Base-by-base conservation (phyloP, 2,329 filamentous ascomycete genomes). In the Cladosporium sp. region DNA sequence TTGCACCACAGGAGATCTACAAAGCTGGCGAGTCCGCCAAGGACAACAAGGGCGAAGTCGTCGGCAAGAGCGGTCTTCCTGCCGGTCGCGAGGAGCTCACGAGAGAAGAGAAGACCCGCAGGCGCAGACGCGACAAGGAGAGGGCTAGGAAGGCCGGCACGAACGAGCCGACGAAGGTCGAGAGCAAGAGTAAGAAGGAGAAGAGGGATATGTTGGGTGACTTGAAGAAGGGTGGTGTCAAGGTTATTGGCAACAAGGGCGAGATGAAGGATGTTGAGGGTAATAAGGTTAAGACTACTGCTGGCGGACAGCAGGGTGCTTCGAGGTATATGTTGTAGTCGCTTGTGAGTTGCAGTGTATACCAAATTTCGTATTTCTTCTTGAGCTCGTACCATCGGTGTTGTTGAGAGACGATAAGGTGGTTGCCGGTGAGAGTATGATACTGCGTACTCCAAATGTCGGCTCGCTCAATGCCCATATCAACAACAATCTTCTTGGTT, bases 1-100 rank as follows among this genome's bases (percentile, higher is more conserved):
- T 99, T 60, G 94, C 94, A 45, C 94, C 94, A 2, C 94, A 97
- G 70, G 94, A 99, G 74, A 81, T 99, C 24, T 99, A 97, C 78
- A 86, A 85, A 66, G 85, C 90, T n/a, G 85, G 86, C 60, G 85
- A 88, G 66, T 68, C 65, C 1, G 62, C 60, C 82, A 84, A 78
- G 59, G 82, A 80, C 62, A 80, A 81, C 65, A 63, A 64, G 25
- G 85, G 86, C 52, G 91, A 96, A 71, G 79, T 96, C 36, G 82
- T 92, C 34, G 70, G 69, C 32, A 92, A 89, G 80, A 86, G 82
- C 66, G 93, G 91, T 22, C 78, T 90, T 66, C 88, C 91, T 1
- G 75, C 96, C 42, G 86, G 89, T 7, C 84, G 85, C 65, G 88
- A 94, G 67, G 94, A 99, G 75, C 88, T 97, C 86, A 87, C 81